Base-by-base conservation (phyloP, 2,329 filamentous ascomycete genomes). In the Talaromyces islandicus region DNA sequence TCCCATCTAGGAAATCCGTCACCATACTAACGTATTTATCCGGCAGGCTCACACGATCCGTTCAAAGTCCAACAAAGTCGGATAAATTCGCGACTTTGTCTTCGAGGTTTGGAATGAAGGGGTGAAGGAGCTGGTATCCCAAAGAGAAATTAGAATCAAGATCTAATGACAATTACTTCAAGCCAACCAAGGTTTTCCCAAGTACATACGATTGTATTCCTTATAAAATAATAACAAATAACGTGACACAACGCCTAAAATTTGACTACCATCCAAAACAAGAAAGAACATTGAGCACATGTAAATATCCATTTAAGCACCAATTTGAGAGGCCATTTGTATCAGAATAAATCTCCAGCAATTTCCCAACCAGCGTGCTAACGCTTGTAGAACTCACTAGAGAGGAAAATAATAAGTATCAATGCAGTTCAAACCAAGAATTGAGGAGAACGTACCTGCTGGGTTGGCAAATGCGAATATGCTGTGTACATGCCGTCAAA, bases 401-500 rank as follows among this genome's bases (percentile, higher is more conserved):
- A 32, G n/a, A n/a, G n/a, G n/a, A 41, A 52, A 29, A n/a, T 60
- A 21, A 52, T 52, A 1, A 52, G 24, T 29, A 52, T 52, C 17
- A 52, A 29, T 29, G 24, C 10, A 17, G 11, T 7, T n/a, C 24
- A 9, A 6, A 29, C 48, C 14, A 19, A 27, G 11, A 51, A 56
- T 30, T 52, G 50, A 25, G 61, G n/a, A 9, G 14, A 51, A 76
- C 84, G 73, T 81, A 92, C 90, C 80, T 92, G 90, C 75, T 95
- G 91, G 64, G 89, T 85, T 67, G 89, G 87, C 83, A 96, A 90
- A 63, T 86, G 79, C 14, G 88, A 83, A 73, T 95, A 96, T 24
- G 74, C 71, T 43, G 84, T 84, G 74, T 97, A 97, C 82, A 97
- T 96, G 64, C 85, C 86, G 64, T 91, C 87, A 75, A 92, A 96